Conservation (phyloP, 345 rosid genomes). For the Eucalyptus leucophloia region DNA sequence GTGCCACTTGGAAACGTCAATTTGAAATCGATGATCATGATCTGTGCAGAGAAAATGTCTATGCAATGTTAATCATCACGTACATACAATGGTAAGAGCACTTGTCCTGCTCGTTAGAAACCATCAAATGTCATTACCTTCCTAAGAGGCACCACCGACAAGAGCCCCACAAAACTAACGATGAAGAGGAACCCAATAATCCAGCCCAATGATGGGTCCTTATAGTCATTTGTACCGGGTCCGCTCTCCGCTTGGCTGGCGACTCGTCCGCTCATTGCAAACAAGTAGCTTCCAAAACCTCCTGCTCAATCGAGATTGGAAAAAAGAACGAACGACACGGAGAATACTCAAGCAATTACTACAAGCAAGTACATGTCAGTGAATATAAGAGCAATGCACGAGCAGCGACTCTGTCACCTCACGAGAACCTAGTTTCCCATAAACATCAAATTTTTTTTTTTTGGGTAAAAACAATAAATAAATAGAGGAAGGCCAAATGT, state of each 20-base stretch:
- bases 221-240: not conserved
- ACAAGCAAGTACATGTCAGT: not conserved
- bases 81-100: not conserved
- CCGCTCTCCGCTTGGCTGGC: not conserved
- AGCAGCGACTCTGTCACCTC: not conserved
- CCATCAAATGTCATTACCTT: constrained; percentile 25
- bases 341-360: not conserved
- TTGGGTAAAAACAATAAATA: too few relatives aligned
- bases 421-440: not conserved
- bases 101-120: not conserved
- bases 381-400: not conserved
- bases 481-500: too few relatives aligned
- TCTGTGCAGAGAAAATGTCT: constrained; percentile 3
- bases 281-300: not conserved
- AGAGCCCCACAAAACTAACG: constrained; percentile 84
- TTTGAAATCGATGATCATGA: constrained; percentile 69
- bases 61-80: not conserved
- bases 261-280: not conserved
- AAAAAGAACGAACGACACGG: not conserved
- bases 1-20: constrained; percentile 77
- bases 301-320: not conserved
- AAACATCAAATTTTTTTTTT: too few relatives aligned
- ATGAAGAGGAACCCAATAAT: constrained; percentile 71
- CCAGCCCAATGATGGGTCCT: constrained; percentile 42
- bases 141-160: constrained; percentile 63